A percentile compares a stretch with the other conserved stretches of the same genome.
phyloP scores from a whole-genome alignment of 2,329 filamentous ascomycete species.

The Pyricularia pennisetigena region DNA sequence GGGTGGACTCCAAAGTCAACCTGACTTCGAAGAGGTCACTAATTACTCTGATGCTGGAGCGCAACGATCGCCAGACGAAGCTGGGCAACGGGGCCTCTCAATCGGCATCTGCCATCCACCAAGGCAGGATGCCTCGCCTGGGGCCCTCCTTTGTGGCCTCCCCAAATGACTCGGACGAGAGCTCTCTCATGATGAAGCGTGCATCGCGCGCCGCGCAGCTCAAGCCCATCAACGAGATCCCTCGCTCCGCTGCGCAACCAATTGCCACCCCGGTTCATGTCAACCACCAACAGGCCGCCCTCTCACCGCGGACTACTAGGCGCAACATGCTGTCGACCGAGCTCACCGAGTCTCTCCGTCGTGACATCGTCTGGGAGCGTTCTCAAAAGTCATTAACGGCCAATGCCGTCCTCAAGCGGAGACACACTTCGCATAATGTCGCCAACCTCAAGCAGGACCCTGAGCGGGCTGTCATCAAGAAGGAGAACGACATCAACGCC shows the following conservation, averaged over 20 bases:
- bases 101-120: too few relatives aligned
- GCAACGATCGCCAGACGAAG: too few relatives aligned
- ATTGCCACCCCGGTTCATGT: conserved; percentile 67
- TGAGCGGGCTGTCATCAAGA: conserved; percentile 51
- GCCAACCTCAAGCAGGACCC: conserved; percentile 80
- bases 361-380: conserved; percentile 88
- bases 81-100: too few relatives aligned
- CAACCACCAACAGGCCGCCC: conserved; percentile 55
- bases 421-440: conserved; percentile 85
- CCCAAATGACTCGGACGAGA: conserved; percentile 51
- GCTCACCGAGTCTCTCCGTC: conserved; percentile 82
- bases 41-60: too few relatives aligned
- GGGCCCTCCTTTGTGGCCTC: too few relatives aligned
- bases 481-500: conserved; percentile 52
- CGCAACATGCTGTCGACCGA: conserved; percentile 95
- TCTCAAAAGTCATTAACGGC: conserved; percentile 88
- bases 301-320: conserved; percentile 85
- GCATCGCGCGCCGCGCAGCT: conserved; percentile 38
- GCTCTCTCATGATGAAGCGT: conserved; percentile 55
- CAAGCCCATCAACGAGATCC: conserved; percentile 50
- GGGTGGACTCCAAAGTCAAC: too few relatives aligned
- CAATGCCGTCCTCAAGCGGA: conserved; percentile 79
- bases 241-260: conserved; percentile 62
- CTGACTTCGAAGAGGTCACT: too few relatives aligned
- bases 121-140: too few relatives aligned